phyloP scores from a whole-genome alignment of 1,284 basidiomycete genomes.

The Hypsizygus ulmarius region DNA sequence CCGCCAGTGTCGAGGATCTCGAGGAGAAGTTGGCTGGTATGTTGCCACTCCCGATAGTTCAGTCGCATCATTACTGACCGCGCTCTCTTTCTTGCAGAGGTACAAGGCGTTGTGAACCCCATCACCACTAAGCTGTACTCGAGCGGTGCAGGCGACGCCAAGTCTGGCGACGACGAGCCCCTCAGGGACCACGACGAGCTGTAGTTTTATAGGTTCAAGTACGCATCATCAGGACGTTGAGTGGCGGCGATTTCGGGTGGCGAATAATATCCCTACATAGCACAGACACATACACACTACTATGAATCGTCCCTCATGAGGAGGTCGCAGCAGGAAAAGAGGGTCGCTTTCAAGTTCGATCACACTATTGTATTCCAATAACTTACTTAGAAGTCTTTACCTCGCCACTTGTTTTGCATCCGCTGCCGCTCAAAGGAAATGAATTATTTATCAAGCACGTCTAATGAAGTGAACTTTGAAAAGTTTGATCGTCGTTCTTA shows the following conservation, averaged over 20 bases:
- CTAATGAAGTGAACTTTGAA: too few relatives aligned
- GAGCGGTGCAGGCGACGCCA: slow-evolving; percentile 31
- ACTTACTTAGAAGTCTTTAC: slow-evolving; percentile 15
- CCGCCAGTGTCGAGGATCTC: slow-evolving; percentile 81
- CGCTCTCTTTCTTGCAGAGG: slow-evolving; percentile 39
- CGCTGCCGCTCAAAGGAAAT: neutral
- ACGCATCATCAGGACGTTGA: too few relatives aligned
- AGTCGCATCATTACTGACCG: neutral
- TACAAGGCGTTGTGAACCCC: slow-evolving; percentile 70
- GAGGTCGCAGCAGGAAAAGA: neutral
- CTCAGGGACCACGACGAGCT: slow-evolving; percentile 68
- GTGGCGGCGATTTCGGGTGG: too few relatives aligned
- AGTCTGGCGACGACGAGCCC: slow-evolving; percentile 52
- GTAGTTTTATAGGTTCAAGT: slow-evolving; percentile 29
- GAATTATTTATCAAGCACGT: neutral
- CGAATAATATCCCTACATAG: neutral
- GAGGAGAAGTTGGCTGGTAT: slow-evolving; percentile 82
- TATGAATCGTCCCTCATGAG: too few relatives aligned
- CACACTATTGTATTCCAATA: slow-evolving; percentile 18
- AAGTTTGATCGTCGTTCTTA: too few relatives aligned
- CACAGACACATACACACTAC: neutral
- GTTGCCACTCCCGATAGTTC: slow-evolving; percentile 4
- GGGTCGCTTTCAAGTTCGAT: neutral
- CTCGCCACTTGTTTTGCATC: neutral
- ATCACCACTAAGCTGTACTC: slow-evolving; percentile 83